Evolutionary conservation across 202 grass and related monocot genomes (phyloP), one percentile per base, ranked within the genome.

Genomic region (Musa balbisiana): DNA sequence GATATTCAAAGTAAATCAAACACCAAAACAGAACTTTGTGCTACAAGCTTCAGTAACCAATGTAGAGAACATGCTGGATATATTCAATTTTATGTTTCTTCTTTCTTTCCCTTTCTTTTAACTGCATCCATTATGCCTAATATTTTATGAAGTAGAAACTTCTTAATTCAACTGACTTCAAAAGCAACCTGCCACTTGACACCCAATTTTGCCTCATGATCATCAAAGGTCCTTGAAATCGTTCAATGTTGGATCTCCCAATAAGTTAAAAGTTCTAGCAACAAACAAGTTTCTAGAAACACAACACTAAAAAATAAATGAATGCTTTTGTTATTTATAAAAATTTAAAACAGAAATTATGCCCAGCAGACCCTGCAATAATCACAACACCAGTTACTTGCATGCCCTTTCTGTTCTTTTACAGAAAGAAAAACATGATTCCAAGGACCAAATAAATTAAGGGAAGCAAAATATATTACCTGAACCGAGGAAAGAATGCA

Each of bases 401-500:
- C 9, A 14, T 52, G 10, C 12, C 22, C 10, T 27, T 27, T 27
- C 27, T 27, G 0, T 23, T 52, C n/a, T 43, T 43, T 43, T 43
- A 8, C 33, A 65, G 0, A 26, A 65, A 27, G 16, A 64, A 64
- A 55, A 25, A 25, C 22, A 54, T 25, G 17, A 80, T 74, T 52
- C 24, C 27, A 60, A 27, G 75, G 13, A 75, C 33, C 9, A 55
- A 43, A 49, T 58, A 52, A 20, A 9, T 62, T 63, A 77, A 49
- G n/a, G 54, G 20, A 81, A 78, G 13, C 53, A 82, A 10, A 15
- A 1, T 29, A 8, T 20, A 82, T 33, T 87, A 97, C 93, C 90
- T 97, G 84, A 97, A 97, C 59, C 78, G 15, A 6, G 93, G 93
- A 82, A 91, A 97, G 82, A 91, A 93, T 55, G 88, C 90, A 81